phyloP scores from a whole-genome alignment of 306 rosid species.

The Abrus precatorius region DNA sequence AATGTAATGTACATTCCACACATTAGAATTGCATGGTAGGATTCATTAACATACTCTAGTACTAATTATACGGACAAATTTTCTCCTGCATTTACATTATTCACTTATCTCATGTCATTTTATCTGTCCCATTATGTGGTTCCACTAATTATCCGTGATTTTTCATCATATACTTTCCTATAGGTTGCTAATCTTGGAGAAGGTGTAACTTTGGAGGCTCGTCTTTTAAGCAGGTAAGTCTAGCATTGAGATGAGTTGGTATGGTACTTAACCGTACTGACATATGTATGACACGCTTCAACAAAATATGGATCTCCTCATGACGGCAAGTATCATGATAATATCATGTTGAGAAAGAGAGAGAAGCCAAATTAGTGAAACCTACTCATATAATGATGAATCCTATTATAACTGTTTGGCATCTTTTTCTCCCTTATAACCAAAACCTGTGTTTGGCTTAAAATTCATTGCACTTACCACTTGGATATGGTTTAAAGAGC shows the following conservation, averaged over 20 bases:
- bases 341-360: neutral
- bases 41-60: neutral
- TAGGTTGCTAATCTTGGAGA: slow-evolving; percentile 88
- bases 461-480: neutral
- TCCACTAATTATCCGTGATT: neutral
- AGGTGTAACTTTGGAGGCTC: slow-evolving; percentile 90
- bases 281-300: neutral
- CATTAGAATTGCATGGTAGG: neutral
- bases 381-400: neutral
- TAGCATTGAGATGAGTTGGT: slow-evolving; percentile 10
- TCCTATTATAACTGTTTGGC: neutral
- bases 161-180: neutral
- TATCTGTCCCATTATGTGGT: neutral
- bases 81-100: neutral
- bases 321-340: neutral
- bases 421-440: neutral
- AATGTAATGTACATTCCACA: neutral
- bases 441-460: slow-evolving; percentile 30
- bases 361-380: neutral
- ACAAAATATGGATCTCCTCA: neutral
- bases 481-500: slow-evolving; percentile 10
- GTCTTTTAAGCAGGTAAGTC: slow-evolving; percentile 86
- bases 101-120: neutral
- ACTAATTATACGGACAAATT: neutral
- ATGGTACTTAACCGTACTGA: neutral